Conservation (phyloP, 331 rosid species). For the Spiraea crenata region DNA sequence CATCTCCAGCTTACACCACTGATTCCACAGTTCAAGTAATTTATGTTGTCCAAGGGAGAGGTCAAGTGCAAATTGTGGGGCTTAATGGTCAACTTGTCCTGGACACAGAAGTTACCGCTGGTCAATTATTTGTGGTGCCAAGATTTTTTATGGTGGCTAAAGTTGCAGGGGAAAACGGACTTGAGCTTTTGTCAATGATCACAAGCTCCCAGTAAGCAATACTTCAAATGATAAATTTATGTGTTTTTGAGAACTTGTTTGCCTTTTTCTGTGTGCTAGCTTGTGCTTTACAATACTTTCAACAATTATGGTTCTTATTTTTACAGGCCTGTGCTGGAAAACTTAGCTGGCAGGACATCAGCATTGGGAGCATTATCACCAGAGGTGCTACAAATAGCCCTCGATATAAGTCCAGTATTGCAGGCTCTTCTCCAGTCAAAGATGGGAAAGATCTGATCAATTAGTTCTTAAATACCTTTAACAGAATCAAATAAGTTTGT, state of each 20-base stretch:
- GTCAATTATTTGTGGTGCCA: constrained; percentile 57
- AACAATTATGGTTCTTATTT: background rate
- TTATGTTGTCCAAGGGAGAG: constrained; percentile 52
- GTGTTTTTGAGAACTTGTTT: too few relatives aligned
- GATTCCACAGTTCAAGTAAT: constrained; percentile 36
- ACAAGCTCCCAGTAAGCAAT: constrained; percentile 41
- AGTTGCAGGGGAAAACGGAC: constrained; percentile 47
- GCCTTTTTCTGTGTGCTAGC: background rate
- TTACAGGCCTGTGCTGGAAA: constrained; percentile 51
- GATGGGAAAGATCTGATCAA: background rate
- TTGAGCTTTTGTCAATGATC: constrained; percentile 46
- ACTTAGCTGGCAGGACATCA: constrained; percentile 40
- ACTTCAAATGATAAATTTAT: too few relatives aligned
- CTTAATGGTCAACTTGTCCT: constrained; percentile 32
- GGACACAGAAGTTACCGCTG: constrained; percentile 48
- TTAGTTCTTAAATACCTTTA: too few relatives aligned
- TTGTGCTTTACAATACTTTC: background rate
- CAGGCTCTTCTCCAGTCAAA: constrained; percentile 39
- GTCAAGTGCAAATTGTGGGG: constrained; percentile 52
- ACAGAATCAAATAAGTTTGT: too few relatives aligned
- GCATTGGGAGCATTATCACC: constrained; percentile 46
- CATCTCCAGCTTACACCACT: constrained; percentile 32
- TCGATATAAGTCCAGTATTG: constrained; percentile 45
- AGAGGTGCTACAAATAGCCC: constrained; percentile 32
- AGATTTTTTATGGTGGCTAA: constrained; percentile 39